Evolutionary conservation across 169 alveolate genomes (phyloP).

Genomic region (Eimeria necatrix): DNA sequence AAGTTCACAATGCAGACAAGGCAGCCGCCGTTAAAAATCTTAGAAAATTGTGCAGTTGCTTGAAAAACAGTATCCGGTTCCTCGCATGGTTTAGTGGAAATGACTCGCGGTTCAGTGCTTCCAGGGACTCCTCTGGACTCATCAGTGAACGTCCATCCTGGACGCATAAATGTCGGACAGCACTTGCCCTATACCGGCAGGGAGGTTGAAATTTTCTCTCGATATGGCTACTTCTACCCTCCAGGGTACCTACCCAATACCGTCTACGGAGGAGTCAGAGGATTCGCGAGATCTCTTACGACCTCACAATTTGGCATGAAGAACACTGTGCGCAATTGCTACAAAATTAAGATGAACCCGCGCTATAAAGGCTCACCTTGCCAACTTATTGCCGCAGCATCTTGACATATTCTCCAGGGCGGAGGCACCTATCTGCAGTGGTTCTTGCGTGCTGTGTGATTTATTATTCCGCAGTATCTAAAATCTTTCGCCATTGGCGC

Average conservation of each 20-base stretch:
- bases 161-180: conserved; percentile 73
- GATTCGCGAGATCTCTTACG: conserved; percentile 26
- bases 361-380: no score
- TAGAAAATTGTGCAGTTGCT: no score
- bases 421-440: neutral
- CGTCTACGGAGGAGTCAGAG: neutral
- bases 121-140: conserved; percentile 50
- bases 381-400: no score
- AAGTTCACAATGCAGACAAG: no score
- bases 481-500: conserved; percentile 56
- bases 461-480: conserved; percentile 44
- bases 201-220: conserved; percentile 78
- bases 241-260: conserved; percentile 80
- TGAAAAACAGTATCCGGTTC: neutral
- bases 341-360: no score
- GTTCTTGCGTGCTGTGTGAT: neutral
- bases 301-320: conserved; percentile 46
- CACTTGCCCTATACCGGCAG: conserved; percentile 81
- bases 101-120: conserved; percentile 8
- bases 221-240: conserved; percentile 71
- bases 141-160: conserved; percentile 48
- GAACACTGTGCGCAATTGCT: conserved; percentile 1
- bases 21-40: no score
- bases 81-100: conserved; percentile 28
- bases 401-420: no score